Evolutionary conservation across 768 basidiomycete genomes (phyloP), one percentile per base, ranked within the genome.

Genomic region (Phylloporus arenicola): DNA sequence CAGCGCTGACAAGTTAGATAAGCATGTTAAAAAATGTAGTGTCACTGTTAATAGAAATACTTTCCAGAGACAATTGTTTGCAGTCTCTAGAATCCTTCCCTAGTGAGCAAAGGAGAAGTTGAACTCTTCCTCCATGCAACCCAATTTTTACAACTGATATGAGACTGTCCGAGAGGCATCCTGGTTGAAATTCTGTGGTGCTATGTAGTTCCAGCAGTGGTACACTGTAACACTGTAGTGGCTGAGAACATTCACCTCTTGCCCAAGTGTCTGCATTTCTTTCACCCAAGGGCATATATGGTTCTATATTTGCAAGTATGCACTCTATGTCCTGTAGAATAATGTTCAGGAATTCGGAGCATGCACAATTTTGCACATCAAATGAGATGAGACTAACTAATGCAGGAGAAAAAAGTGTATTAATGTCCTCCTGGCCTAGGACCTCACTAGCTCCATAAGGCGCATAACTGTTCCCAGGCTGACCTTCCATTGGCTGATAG

Each of bases 171-270:
- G 56, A 6, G 45, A 13, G 1, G 7, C 35, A 19, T 54, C 50
- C 9, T 38, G n/a, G 45, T 54, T 45, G 0, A 43, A 34, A 14
- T 51, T 49, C 16, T 49, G 42, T 2, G 39, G 50, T 0, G 33
- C 48, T 0, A 58, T 14, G 3, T 58, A 51, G 22, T 58, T 57
- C 47, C 55, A 58, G 14, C 55, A 53, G 6, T 57, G 51, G 22
- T 30, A 58, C 0, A 34, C 51, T 0, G 37, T 58, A 0, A 58
- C 22, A 13, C 51, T 47, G 14, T 58, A 46, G 2, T 9, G 3
- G 0, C 48, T n/a, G 3, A 53, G 43, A 0, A 35, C 33, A 1
- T 4, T 29, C 7, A 27, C 43, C 30, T 53, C 39, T 24, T 2
- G 10, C 2, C 40, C 45, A 1, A 54, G 24, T 0, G 13, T 4